phyloP scores from a whole-genome alignment of 1,284 basidiomycete genomes.

The Sporisorium scitamineum region DNA sequence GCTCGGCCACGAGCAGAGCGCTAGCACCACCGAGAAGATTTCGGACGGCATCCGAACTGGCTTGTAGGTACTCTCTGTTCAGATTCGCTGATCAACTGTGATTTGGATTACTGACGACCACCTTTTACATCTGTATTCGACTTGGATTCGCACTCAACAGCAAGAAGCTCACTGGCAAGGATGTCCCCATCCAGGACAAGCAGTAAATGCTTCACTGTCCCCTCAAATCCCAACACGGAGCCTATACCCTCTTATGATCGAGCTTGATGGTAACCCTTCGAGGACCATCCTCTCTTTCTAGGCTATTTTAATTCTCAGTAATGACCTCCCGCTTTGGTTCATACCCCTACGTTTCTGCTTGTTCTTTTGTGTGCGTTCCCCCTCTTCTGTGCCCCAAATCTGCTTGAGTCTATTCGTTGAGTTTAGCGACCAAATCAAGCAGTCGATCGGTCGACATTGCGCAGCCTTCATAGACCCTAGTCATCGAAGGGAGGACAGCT shows the following conservation, averaged over 20 bases:
- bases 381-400: background rate
- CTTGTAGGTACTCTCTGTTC: constrained; percentile 31
- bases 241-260: constrained; percentile 9
- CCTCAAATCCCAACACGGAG: background rate
- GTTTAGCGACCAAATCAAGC: background rate
- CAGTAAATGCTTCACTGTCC: constrained; percentile 27
- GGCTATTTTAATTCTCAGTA: background rate
- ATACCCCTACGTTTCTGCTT: background rate
- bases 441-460: background rate
- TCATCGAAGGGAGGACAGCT: background rate
- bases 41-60: constrained; percentile 57
- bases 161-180: constrained; percentile 62
- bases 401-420: background rate
- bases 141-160: constrained; percentile 10
- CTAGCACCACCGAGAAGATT: constrained; percentile 56
- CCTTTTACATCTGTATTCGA: background rate
- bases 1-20: constrained; percentile 49
- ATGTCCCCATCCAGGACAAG: constrained; percentile 63
- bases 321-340: constrained; percentile 7
- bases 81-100: background rate
- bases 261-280: constrained; percentile 19
- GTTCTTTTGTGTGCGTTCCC: background rate
- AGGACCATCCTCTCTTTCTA: constrained; percentile 3
- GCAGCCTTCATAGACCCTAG: background rate
- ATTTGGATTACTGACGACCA: background rate